These are phyloP conservation scores for Podila clonocystis DNA, from an alignment of 192 early-diverging fungal genomes.

Conservation along the genomic window DNA sequence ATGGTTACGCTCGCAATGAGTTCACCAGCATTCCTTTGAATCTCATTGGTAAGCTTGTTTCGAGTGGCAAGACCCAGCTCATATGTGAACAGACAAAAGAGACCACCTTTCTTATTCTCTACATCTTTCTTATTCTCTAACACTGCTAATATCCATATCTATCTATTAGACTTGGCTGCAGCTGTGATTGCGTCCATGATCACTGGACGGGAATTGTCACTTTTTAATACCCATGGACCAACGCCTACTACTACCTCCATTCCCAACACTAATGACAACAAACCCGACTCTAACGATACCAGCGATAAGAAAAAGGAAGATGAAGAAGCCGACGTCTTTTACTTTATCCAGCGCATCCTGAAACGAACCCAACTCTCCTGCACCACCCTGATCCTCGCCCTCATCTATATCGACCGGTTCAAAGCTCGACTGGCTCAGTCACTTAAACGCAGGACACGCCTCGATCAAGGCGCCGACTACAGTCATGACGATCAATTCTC, in stretches of 20 bases:
- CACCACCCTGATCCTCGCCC: constrained; percentile 55
- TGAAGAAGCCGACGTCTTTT: constrained; percentile 43
- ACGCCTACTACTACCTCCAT: constrained; percentile 1
- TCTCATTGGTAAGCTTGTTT: constrained; percentile 53
- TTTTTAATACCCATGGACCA: constrained; percentile 10
- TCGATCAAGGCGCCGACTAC: constrained; percentile 44
- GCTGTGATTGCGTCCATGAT: constrained; percentile 57
- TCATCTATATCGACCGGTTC: constrained; percentile 61
- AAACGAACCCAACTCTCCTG: constrained; percentile 60
- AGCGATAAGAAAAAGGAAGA: neutral
- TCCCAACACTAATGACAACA: neutral
- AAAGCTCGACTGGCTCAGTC: constrained; percentile 25
- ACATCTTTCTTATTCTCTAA: too few species aligned
- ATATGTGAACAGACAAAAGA: too few species aligned
- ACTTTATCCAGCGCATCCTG: constrained; percentile 59
- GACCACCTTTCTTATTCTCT: too few species aligned
- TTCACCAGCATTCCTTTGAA: constrained; percentile 58
- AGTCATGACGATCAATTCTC: constrained; percentile 4
- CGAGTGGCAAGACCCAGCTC: neutral
- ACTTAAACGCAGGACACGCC: constrained; percentile 18
- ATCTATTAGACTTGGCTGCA: constrained; percentile 55
- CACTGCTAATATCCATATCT: neutral
- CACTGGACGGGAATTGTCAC: constrained; percentile 45
- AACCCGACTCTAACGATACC: neutral
- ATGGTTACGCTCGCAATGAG: constrained; percentile 52